These are phyloP conservation scores for Echinosophora koreensis DNA, from an alignment of 306 rosid species.

Conservation along the genomic window DNA sequence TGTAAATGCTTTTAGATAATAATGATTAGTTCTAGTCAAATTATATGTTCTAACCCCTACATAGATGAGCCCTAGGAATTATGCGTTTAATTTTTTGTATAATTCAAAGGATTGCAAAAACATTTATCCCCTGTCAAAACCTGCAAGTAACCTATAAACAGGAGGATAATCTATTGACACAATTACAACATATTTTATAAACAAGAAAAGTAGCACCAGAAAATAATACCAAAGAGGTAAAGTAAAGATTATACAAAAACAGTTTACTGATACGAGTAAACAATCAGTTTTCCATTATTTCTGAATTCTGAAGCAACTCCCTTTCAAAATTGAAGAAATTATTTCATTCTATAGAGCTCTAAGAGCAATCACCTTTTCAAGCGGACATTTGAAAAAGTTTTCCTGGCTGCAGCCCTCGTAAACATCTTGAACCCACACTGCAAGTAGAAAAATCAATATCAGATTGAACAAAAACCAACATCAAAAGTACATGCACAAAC, in stretches of 20 bases:
- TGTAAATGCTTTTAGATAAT: too few species aligned
- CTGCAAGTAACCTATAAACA: neutral
- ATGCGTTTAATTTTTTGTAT: neutral
- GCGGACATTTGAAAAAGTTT: slow-evolving; percentile 85
- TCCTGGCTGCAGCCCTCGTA: slow-evolving; percentile 93
- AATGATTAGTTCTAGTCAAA: neutral
- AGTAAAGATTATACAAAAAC: neutral
- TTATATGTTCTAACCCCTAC: neutral
- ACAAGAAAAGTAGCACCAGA: neutral
- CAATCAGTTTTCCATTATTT: neutral
- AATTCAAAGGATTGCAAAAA: neutral
- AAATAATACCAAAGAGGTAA: neutral
- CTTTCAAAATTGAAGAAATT: slow-evolving; percentile 29
- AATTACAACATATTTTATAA: neutral
- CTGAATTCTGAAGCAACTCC: neutral
- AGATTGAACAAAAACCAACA: slow-evolving; percentile 38
- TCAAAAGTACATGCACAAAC: slow-evolving; percentile 17
- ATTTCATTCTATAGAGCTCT: slow-evolving; percentile 27
- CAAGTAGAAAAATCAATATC: slow-evolving; percentile 45
- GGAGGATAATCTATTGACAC: slow-evolving; percentile 5
- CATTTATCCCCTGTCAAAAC: neutral
- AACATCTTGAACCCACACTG: slow-evolving; percentile 99
- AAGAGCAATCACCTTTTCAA: slow-evolving; percentile 69
- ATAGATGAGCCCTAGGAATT: slow-evolving; percentile 14
- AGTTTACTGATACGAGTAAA: neutral